Evolutionary conservation across 257 asterid genomes (phyloP).

Genomic region (Jasminum sambac): DNA sequence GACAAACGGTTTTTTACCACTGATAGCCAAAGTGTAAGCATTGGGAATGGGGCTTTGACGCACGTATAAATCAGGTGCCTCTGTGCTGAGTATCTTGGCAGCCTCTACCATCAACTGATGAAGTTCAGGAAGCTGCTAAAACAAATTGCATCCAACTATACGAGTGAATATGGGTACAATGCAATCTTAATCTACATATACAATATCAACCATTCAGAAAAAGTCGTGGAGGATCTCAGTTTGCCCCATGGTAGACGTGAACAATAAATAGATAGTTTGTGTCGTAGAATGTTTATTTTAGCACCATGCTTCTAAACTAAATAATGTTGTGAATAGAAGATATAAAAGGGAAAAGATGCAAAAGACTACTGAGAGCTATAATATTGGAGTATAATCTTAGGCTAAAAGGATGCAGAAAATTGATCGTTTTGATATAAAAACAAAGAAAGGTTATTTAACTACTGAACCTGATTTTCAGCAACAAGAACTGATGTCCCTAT

Average conservation of each 20-base stretch:
- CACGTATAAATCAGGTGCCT: constrained; percentile 80
- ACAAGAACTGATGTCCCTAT: constrained; percentile 93
- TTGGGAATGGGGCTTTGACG: constrained; percentile 95
- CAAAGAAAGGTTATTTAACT: background rate
- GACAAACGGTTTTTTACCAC: constrained; percentile 92
- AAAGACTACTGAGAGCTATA: background rate
- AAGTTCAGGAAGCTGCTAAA: constrained; percentile 79
- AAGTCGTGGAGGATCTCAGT: background rate
- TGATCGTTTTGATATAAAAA: background rate
- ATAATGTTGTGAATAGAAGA: background rate
- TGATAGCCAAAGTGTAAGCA: constrained; percentile 88
- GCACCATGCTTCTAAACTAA: background rate
- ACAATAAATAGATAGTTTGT: background rate
- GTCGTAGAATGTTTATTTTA: background rate
- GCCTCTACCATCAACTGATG: constrained; percentile 78
- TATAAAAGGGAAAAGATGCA: background rate
- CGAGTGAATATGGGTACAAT: background rate
- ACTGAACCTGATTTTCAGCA: constrained; percentile 66
- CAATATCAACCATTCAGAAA: constrained; percentile 2
- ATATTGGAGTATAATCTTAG: background rate
- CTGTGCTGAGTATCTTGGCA: constrained; percentile 59
- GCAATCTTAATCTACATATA: background rate
- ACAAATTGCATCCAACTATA: constrained; percentile 13
- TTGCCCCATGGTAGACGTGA: background rate
- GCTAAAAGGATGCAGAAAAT: background rate